phyloP scores from a whole-genome alignment of 345 rosid species.

The Arabidopsis thaliana region DNA sequence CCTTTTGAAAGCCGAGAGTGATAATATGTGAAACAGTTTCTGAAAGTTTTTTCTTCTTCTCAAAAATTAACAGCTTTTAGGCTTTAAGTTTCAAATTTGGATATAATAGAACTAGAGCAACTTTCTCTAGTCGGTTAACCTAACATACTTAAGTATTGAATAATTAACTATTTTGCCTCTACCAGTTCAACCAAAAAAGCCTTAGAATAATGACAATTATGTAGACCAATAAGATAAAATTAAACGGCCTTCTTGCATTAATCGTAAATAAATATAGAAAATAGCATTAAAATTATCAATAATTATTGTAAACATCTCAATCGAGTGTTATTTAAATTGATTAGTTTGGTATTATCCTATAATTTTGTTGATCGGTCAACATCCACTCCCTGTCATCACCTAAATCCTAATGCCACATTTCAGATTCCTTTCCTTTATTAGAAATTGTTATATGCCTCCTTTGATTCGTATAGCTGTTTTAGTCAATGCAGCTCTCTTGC shows the following conservation, averaged over 20 bases:
- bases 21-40: neutral
- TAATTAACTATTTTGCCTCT: slow-evolving; percentile 43
- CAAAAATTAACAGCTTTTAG: neutral
- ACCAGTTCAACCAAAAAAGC: slow-evolving; percentile 54
- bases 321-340: slow-evolving; percentile 51
- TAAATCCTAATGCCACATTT: slow-evolving; percentile 78
- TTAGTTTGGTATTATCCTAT: slow-evolving; percentile 83
- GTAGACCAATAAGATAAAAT: slow-evolving; percentile 40
- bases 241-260: slow-evolving; percentile 38
- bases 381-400: slow-evolving; percentile 95
- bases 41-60: neutral
- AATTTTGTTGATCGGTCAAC: slow-evolving; percentile 92
- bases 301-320: slow-evolving; percentile 35
- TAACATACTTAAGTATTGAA: slow-evolving; percentile 42
- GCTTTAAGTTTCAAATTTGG: neutral
- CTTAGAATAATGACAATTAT: slow-evolving; percentile 50
- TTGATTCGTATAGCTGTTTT: slow-evolving; percentile 35
- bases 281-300: neutral
- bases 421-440: slow-evolving; percentile 70
- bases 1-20: neutral
- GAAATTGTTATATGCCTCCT: slow-evolving; percentile 34
- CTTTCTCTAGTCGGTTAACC: slow-evolving; percentile 38
- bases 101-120: slow-evolving; percentile 26
- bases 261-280: slow-evolving; percentile 26
- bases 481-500: slow-evolving; percentile 36